Evolutionary conservation across 495 filamentous ascomycete genomes (phyloP).

Genomic region (Aspergillus coremiiformis): DNA sequence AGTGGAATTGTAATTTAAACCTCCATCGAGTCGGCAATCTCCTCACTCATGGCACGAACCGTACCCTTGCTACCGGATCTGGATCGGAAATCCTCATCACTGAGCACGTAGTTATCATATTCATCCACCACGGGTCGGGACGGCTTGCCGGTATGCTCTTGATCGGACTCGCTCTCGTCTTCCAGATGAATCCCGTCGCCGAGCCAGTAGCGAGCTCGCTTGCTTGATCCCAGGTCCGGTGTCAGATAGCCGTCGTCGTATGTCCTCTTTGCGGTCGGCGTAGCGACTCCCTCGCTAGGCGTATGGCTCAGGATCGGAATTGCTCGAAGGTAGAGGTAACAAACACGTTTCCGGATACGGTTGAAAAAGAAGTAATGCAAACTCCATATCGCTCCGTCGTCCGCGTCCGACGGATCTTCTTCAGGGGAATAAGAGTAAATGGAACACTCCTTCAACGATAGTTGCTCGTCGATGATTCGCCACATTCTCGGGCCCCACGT

Average conservation of each 20-base stretch:
- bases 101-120: constrained; percentile 37
- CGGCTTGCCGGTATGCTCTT: constrained; percentile 27
- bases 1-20: constrained; percentile 23
- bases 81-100: constrained; percentile 38
- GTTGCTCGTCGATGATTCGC: constrained; percentile 84
- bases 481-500: constrained; percentile 84
- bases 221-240: constrained; percentile 53
- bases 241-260: constrained; percentile 44
- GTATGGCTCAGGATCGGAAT: constrained; percentile 72
- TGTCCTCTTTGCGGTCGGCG: constrained; percentile 39
- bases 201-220: constrained; percentile 78
- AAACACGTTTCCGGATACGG: constrained; percentile 84
- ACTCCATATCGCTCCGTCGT: constrained; percentile 90
- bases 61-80: constrained; percentile 38
- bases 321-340: constrained; percentile 83
- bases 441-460: constrained; percentile 76
- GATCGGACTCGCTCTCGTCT: constrained; percentile 39
- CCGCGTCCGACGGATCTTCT: constrained; percentile 80
- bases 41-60: constrained; percentile 64
- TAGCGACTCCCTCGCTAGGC: constrained; percentile 40
- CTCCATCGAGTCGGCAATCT: constrained; percentile 67
- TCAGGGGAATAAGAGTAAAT: constrained; percentile 80
- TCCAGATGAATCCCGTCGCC: constrained; percentile 49
- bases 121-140: constrained; percentile 25
- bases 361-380: constrained; percentile 97